A percentile compares a stretch with the other conserved stretches of the same genome.
phyloP scores from a whole-genome alignment of 2,329 filamentous ascomycete species.

The Huntiella decipiens region DNA sequence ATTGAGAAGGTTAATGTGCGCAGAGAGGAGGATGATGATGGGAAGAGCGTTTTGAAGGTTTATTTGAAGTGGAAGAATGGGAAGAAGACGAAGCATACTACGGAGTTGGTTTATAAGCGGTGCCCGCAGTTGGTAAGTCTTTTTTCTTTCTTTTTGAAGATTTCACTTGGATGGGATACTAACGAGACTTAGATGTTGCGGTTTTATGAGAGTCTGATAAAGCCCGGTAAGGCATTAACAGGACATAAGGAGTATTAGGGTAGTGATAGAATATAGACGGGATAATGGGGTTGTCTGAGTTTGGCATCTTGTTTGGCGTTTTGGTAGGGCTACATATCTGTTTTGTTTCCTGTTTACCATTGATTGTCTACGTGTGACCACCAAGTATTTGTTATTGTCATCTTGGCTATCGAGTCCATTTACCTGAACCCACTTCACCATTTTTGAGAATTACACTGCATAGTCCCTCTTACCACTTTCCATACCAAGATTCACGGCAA shows the following conservation, averaged over 20 bases:
- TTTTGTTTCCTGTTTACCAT: too few species aligned
- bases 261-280: background rate
- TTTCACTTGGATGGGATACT: background rate
- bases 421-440: too few species aligned
- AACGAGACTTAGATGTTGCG: slow-evolving; percentile 30
- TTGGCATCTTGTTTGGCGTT: background rate
- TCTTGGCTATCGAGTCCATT: too few species aligned
- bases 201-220: slow-evolving; percentile 40
- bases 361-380: too few species aligned
- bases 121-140: slow-evolving; percentile 53
- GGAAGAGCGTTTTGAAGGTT: slow-evolving; percentile 32
- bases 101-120: slow-evolving; percentile 49
- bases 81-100: slow-evolving; percentile 54
- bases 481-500: slow-evolving; percentile 14
- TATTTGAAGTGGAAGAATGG: slow-evolving; percentile 58
- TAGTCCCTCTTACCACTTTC: background rate
- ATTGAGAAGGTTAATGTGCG: slow-evolving; percentile 54
- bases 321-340: background rate
- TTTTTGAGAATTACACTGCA: background rate
- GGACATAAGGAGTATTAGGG: background rate
- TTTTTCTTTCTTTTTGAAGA: too few species aligned
- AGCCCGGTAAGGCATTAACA: slow-evolving; percentile 23
- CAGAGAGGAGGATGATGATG: slow-evolving; percentile 37
- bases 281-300: background rate
- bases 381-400: too few species aligned